Base-by-base conservation (phyloP, 2,329 filamentous ascomycete genomes). In the Talaromyces rugulosus region DNA sequence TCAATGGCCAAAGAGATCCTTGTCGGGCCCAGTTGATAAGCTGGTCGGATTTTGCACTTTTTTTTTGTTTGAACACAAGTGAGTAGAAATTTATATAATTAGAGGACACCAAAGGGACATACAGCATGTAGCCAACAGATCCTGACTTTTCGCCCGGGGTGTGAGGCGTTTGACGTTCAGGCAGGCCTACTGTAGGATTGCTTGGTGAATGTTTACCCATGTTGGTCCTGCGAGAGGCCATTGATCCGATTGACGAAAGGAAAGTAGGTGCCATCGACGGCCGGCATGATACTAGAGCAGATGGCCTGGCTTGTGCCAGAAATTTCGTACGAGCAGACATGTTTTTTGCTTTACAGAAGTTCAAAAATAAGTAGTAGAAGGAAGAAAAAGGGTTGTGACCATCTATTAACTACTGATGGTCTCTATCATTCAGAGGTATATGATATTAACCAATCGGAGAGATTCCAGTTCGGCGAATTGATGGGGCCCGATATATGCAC, bases 1-100 rank as follows among this genome's bases (percentile, higher is more conserved):
- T 92, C 84, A 96, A 88, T 68, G 91, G 91, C 91, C 91, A 96
- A 58, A 95, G 82, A 16, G 91, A 96, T 60, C 88, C 86, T 78
- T 95, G 90, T 57, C 91, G 87, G 42, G 87, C 89, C 91, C 91
- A 96, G 81, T 93, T 94, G 77, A 89, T 81, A 65, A 95, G 83
- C 71, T 89, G 83, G 74, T 96, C 91, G 72, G 92, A 83, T 5
- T 89, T 89, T 60, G 90, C 91, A 66, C 89, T 92, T 68, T 30
- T 27, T n/a, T n/a, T n/a, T n/a, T n/a, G n/a, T n/a, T 2, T 6
- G 4, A 23, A 18, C 4, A 5, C 2, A 53, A 31, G 5, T 31
- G 6, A 30, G 50, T 12, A 31, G 6, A 16, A 16, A 8, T 52
- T 28, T 51, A n/a, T 51, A 12, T 18, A 11, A 18, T 18, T 6